These are phyloP conservation scores for Penicillium lagena DNA, from an alignment of 495 filamentous ascomycete genomes.

Conservation along the genomic window DNA sequence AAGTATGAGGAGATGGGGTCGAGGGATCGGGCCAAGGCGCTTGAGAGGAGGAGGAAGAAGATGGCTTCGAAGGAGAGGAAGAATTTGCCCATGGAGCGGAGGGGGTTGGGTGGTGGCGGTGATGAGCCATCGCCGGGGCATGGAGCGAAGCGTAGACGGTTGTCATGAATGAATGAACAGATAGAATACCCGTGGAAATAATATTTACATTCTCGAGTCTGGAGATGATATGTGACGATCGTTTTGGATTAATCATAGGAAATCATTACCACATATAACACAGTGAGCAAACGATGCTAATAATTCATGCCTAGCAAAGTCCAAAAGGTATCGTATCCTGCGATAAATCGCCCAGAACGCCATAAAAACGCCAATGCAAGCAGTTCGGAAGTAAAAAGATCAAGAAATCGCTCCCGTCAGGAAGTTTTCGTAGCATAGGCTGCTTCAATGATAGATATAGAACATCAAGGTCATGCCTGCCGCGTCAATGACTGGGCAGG, in stretches of 20 bases:
- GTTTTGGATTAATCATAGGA: too few relatives aligned
- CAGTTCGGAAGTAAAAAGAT: background rate
- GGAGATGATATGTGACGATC: too few relatives aligned
- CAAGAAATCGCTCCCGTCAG: background rate
- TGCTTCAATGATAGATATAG: background rate
- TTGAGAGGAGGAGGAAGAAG: slow-evolving; percentile 85
- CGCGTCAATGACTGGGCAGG: too few relatives aligned
- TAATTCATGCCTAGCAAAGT: too few relatives aligned
- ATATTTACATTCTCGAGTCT: too few relatives aligned
- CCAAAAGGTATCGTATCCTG: too few relatives aligned
- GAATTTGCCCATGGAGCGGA: slow-evolving; percentile 63
- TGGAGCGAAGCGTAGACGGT: slow-evolving; percentile 27
- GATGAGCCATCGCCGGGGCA: slow-evolving; percentile 6
- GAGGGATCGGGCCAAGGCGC: slow-evolving; percentile 68
- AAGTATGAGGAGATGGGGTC: slow-evolving; percentile 75
- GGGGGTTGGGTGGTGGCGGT: slow-evolving; percentile 30
- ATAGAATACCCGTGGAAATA: too few relatives aligned
- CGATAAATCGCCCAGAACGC: too few relatives aligned
- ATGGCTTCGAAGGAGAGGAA: slow-evolving; percentile 71
- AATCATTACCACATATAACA: too few relatives aligned
- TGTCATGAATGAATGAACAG: slow-evolving; percentile 8
- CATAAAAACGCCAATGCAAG: too few relatives aligned
- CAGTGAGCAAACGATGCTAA: too few relatives aligned
- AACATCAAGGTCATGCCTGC: background rate
- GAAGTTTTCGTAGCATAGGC: background rate